Conservation (phyloP, 139 green algal genomes). For the Yamagishiella unicocca region DNA sequence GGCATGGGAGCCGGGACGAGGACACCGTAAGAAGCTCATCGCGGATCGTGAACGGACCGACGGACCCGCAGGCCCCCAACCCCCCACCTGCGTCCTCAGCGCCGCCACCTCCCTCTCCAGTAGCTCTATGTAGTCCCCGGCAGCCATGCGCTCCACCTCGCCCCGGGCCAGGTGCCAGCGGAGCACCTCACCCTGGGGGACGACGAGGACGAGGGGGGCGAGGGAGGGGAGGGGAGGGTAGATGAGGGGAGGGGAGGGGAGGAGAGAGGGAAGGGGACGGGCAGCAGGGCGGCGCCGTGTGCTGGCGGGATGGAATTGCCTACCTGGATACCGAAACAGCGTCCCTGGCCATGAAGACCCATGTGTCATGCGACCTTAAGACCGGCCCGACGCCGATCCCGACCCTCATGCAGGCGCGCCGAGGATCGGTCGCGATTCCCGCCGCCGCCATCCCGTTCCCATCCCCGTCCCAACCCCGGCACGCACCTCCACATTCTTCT, state of each 20-base stretch:
- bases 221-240: neutral
- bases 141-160: constrained; percentile 68
- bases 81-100: constrained; percentile 61
- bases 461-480: neutral
- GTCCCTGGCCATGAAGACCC: too few relatives aligned
- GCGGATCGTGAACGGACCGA: too few relatives aligned
- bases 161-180: constrained; percentile 83
- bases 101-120: constrained; percentile 78
- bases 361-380: too few relatives aligned
- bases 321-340: too few relatives aligned
- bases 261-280: neutral
- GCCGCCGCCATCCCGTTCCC: neutral
- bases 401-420: too few relatives aligned
- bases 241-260: neutral
- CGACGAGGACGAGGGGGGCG: neutral
- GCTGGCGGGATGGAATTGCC: too few relatives aligned
- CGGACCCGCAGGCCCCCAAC: neutral
- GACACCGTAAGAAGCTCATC: too few relatives aligned
- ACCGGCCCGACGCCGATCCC: too few relatives aligned
- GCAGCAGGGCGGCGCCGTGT: neutral
- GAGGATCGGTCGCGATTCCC: too few relatives aligned
- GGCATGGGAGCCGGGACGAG: too few relatives aligned
- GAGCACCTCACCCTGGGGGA: constrained; percentile 80
- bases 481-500: constrained; percentile 61
- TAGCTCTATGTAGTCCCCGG: constrained; percentile 84